A percentile compares a stretch with the other conserved stretches of the same genome.
Evolutionary conservation across 2,329 filamentous ascomycete species (phyloP).

Genomic region (Colletotrichum horii): DNA sequence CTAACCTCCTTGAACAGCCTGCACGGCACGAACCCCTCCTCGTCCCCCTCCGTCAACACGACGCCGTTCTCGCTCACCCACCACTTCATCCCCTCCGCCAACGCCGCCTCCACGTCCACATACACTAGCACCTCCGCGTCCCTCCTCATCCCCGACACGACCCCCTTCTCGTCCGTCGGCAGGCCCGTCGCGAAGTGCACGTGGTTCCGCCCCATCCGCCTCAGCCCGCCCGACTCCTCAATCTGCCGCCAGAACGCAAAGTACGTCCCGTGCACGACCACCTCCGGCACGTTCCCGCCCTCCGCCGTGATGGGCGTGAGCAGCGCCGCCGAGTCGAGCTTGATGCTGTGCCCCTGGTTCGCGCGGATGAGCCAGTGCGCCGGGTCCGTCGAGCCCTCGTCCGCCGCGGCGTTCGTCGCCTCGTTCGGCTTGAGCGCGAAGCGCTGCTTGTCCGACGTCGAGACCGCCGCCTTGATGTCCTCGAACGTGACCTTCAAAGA

Average conservation of each 20-base stretch:
- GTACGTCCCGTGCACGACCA: conserved; percentile 88
- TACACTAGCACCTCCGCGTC: conserved; percentile 81
- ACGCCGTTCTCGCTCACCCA: conserved; percentile 83
- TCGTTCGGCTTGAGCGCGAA: conserved; percentile 75
- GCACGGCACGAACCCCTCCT: conserved; percentile 65
- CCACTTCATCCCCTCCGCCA: conserved; percentile 68
- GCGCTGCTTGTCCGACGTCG: conserved; percentile 85
- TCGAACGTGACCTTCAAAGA: conserved; percentile 75
- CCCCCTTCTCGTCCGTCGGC: conserved; percentile 52
- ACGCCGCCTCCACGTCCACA: conserved; percentile 71
- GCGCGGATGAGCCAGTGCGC: conserved; percentile 86
- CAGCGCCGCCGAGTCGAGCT: conserved; percentile 72
- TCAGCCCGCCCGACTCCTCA: conserved; percentile 76
- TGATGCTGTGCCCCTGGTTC: conserved; percentile 92
- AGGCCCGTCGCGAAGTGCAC: conserved; percentile 87
- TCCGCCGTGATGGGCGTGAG: conserved; percentile 71
- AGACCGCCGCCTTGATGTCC: conserved; percentile 75
- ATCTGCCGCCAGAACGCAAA: conserved; percentile 81
- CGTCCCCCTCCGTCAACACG: conserved; percentile 67
- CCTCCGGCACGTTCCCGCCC: conserved; percentile 67
- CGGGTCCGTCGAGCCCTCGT: conserved; percentile 50
- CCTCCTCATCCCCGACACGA: conserved; percentile 81
- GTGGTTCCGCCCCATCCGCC: conserved; percentile 83
- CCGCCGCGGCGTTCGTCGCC: conserved; percentile 28
- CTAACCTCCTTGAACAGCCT: conserved; percentile 76